Percentiles rank a stretch among this genome's conserved stretches.
phyloP scores from a whole-genome alignment of 768 basidiomycete genomes.

The Termitomyces sp. region DNA sequence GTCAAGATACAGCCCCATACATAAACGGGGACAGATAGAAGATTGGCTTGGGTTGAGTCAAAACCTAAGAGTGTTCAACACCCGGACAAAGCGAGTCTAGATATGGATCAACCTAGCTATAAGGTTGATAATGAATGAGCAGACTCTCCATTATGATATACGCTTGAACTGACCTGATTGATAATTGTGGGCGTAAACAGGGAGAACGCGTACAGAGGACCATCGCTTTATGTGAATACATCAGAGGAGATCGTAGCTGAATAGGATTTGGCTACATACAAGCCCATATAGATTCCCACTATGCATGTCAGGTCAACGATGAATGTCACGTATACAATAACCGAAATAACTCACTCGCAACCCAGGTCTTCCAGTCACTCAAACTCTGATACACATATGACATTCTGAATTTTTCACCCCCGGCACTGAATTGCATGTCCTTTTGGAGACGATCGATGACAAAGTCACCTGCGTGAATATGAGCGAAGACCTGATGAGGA shows the following conservation, averaged over 20 bases:
- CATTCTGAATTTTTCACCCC: slow-evolving; percentile 47
- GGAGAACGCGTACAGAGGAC: slow-evolving; percentile 46
- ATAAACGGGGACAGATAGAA: slow-evolving; percentile 76
- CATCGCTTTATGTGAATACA: slow-evolving; percentile 33
- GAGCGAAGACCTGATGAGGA: neutral
- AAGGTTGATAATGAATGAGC: neutral
- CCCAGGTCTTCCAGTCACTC: slow-evolving; percentile 68
- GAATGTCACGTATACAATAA: neutral
- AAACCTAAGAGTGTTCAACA: slow-evolving; percentile 34
- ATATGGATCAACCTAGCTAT: slow-evolving; percentile 27
- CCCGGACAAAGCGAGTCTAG: neutral
- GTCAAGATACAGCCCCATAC: slow-evolving; percentile 69
- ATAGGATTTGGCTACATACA: slow-evolving; percentile 30
- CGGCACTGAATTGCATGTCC: slow-evolving; percentile 63
- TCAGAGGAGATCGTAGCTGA: neutral
- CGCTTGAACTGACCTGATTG: slow-evolving; percentile 36
- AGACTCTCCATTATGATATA: neutral
- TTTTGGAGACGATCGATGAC: slow-evolving; percentile 59
- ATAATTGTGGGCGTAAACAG: slow-evolving; percentile 52
- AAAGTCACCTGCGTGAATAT: slow-evolving; percentile 39
- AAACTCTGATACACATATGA: slow-evolving; percentile 57
- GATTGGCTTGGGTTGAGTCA: slow-evolving; percentile 59
- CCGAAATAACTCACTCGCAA: slow-evolving; percentile 43
- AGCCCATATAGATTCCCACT: slow-evolving; percentile 73
- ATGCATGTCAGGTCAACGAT: neutral